These are phyloP conservation scores for Gliomastix tumulicola DNA, from an alignment of 2,329 filamentous ascomycete genomes.

Conservation along the genomic window DNA sequence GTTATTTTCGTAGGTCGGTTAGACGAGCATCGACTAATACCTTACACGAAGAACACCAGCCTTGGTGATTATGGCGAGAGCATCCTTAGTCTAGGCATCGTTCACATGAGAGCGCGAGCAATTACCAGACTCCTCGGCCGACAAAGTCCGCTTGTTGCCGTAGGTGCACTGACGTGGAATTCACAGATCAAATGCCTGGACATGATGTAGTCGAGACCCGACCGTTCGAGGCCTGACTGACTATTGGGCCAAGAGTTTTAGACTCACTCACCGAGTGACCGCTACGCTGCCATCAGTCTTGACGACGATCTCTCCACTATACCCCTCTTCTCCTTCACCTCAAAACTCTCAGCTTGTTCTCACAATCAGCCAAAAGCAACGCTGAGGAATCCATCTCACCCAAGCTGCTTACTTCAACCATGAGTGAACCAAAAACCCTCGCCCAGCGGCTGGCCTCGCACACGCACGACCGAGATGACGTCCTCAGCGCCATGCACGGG, in stretches of 20 bases:
- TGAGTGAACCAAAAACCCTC: too few relatives aligned
- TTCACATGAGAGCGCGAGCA: slow-evolving; percentile 27
- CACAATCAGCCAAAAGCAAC: too few relatives aligned
- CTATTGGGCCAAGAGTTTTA: too few relatives aligned
- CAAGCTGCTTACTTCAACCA: too few relatives aligned
- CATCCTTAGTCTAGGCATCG: slow-evolving; percentile 21
- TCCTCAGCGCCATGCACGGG: slow-evolving; percentile 1
- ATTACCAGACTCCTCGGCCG: slow-evolving; percentile 18
- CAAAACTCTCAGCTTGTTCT: too few relatives aligned
- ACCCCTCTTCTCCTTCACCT: too few relatives aligned
- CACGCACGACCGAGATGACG: neutral
- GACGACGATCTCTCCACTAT: too few relatives aligned
- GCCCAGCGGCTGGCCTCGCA: neutral
- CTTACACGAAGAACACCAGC: slow-evolving; percentile 18
- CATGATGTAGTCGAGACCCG: slow-evolving; percentile 20
- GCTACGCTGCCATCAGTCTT: too few relatives aligned
- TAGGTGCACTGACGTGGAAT: slow-evolving; percentile 19
- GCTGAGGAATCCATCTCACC: too few relatives aligned
- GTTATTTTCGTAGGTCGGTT: slow-evolving; percentile 23
- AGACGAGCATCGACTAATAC: slow-evolving; percentile 21
- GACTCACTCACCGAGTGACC: too few relatives aligned
- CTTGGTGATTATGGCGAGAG: slow-evolving; percentile 26
- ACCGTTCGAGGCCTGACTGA: too few relatives aligned
- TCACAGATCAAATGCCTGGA: slow-evolving; percentile 26
- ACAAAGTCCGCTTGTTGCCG: slow-evolving; percentile 15